phyloP scores from a whole-genome alignment of 371 early-diverging fungal genomes.

The Gilbertella persicaria region DNA sequence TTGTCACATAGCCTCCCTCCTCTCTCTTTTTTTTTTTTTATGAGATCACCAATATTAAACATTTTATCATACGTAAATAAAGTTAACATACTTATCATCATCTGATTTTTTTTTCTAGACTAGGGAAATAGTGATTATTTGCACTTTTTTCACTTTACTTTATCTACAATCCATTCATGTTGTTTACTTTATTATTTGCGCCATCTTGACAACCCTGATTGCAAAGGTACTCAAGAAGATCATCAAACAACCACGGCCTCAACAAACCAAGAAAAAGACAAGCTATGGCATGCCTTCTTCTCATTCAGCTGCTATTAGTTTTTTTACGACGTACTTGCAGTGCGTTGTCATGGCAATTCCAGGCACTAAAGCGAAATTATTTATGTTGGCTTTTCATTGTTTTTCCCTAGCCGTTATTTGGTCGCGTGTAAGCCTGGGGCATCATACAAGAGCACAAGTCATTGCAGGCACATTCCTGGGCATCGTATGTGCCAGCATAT shows the following conservation, averaged over 20 bases:
- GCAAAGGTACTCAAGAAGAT: constrained; percentile 52
- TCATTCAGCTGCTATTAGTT: constrained; percentile 75
- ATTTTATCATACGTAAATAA: constrained; percentile 12
- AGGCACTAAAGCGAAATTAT: neutral
- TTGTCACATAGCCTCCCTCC: neutral
- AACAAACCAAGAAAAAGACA: constrained; percentile 3
- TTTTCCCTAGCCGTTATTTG: constrained; percentile 50
- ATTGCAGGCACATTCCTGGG: constrained; percentile 50
- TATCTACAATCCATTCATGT: constrained; percentile 37
- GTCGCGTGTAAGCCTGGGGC: constrained; percentile 55
- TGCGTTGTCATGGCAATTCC: constrained; percentile 24
- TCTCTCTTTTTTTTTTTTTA: constrained; percentile 2
- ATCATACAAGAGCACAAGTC: constrained; percentile 57
- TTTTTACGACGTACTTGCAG: constrained; percentile 58
- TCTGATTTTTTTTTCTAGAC: constrained; percentile 7
- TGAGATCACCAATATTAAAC: constrained; percentile 3
- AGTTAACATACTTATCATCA: neutral
- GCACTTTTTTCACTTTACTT: constrained; percentile 18
- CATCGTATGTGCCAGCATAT: constrained; percentile 29
- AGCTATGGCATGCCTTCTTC: constrained; percentile 79
- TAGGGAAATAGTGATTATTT: constrained; percentile 12
- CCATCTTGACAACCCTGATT: constrained; percentile 23
- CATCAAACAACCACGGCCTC: constrained; percentile 50
- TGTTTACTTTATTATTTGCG: constrained; percentile 30
- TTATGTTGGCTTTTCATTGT: constrained; percentile 20